Percentiles rank a stretch among this genome's conserved stretches.
phyloP scores from a whole-genome alignment of 1,284 basidiomycete species.

The Ganoderma lingzhi region DNA sequence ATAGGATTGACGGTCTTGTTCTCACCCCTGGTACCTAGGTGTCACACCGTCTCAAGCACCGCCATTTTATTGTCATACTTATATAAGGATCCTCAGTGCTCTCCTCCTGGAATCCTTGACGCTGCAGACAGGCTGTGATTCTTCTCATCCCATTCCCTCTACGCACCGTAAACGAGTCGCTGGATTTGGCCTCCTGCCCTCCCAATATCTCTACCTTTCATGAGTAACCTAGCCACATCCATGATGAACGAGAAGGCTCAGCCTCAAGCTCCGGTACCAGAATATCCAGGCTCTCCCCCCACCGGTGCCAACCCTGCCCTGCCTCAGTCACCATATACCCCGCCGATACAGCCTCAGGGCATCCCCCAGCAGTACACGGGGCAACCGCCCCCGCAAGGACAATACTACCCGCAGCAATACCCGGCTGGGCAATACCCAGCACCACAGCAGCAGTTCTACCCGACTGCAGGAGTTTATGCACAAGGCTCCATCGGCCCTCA shows the following conservation, averaged over 20 bases:
- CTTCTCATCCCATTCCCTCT: background rate
- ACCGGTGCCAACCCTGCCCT: background rate
- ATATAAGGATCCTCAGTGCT: background rate
- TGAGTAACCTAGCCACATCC: constrained; percentile 4
- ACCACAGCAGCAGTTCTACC: constrained; percentile 4
- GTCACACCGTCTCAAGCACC: background rate
- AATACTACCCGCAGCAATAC: background rate
- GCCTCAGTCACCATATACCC: constrained; percentile 11
- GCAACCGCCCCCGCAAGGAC: background rate
- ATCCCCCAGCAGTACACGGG: constrained; percentile 1
- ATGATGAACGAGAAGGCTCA: constrained; percentile 25
- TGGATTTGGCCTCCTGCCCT: background rate
- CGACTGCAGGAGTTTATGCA: background rate
- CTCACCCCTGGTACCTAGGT: constrained; percentile 9
- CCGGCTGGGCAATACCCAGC: background rate
- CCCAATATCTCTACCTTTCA: background rate
- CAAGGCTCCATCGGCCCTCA: constrained; percentile 6
- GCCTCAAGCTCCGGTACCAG: constrained; percentile 1
- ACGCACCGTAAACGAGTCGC: background rate
- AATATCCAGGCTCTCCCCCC: constrained; percentile 13
- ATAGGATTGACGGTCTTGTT: constrained; percentile 4
- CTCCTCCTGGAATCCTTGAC: background rate
- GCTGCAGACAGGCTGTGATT: background rate
- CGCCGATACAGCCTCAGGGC: constrained; percentile 10
- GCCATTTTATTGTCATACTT: background rate